Evolutionary conservation across 441 rosid genomes (phyloP).

Genomic region (Adansonia gregorii): DNA sequence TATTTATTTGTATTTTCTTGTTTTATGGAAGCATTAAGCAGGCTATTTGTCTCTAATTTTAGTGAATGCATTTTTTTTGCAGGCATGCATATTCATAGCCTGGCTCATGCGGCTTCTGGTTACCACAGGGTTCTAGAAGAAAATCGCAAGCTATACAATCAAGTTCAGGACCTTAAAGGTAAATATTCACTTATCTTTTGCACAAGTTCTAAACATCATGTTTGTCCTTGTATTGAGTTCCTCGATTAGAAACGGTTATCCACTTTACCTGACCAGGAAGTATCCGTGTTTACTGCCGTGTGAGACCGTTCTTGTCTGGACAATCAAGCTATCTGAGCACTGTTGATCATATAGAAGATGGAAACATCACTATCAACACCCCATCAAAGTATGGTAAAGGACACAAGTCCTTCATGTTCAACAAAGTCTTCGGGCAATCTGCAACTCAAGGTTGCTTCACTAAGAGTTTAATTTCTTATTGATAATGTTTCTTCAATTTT

Average conservation of each 20-base stretch:
- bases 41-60: conserved; percentile 21
- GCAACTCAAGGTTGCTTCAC: conserved; percentile 73
- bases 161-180: conserved; percentile 94
- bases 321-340: too few relatives aligned
- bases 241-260: conserved; percentile 18
- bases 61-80: conserved; percentile 29
- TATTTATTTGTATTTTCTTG: not conserved
- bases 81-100: conserved; percentile 71
- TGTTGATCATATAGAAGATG: conserved; percentile 76
- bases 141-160: conserved; percentile 69
- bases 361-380: conserved; percentile 59
- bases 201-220: conserved; percentile 12
- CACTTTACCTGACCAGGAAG: conserved; percentile 35
- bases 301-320: too few relatives aligned
- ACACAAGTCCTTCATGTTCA: conserved; percentile 73
- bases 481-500: conserved; percentile 7
- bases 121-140: conserved; percentile 74
- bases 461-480: not conserved
- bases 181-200: conserved; percentile 24
- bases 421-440: conserved; percentile 89
- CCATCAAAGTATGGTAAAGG: conserved; percentile 85
- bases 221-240: conserved; percentile 3
- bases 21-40: not conserved
- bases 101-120: conserved; percentile 65
- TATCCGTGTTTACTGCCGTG: too few relatives aligned